Conservation (phyloP, 2,329 filamentous ascomycete genomes). For the Daldinia sp. region DNA sequence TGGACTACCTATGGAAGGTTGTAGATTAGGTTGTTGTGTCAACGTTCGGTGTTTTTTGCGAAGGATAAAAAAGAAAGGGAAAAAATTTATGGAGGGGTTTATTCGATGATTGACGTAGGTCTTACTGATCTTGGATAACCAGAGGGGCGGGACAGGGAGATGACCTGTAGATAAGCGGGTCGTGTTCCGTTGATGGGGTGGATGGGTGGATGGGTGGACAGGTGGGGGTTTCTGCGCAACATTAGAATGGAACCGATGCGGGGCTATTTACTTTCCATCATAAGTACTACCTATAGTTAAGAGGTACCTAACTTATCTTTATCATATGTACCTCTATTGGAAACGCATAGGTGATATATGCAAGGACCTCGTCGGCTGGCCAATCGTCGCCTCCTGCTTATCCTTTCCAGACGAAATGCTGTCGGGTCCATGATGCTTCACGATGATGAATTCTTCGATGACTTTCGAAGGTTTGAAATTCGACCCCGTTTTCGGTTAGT, state of each 20-base stretch:
- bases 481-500: constrained; percentile 1
- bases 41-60: constrained; percentile 4
- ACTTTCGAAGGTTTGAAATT: background rate
- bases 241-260: constrained; percentile 8
- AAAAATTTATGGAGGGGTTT: constrained; percentile 24
- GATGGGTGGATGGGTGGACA: background rate
- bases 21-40: constrained; percentile 14
- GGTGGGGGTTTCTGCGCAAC: constrained; percentile 34
- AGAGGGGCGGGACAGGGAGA: constrained; percentile 33
- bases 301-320: background rate
- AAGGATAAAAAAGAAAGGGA: constrained; percentile 11
- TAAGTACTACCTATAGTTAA: too few species aligned
- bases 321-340: background rate
- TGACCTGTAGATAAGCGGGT: constrained; percentile 19
- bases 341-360: too few species aligned
- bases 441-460: constrained; percentile 18
- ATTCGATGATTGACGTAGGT: constrained; percentile 40
- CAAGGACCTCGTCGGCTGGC: constrained; percentile 10
- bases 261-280: background rate
- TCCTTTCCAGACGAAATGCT: background rate
- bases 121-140: constrained; percentile 34
- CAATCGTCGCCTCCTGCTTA: background rate
- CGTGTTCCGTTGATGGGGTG: background rate
- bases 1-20: background rate
- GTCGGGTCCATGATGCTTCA: constrained; percentile 22